phyloP scores from a whole-genome alignment of 768 basidiomycete genomes.

The Lactarius hatsudake region DNA sequence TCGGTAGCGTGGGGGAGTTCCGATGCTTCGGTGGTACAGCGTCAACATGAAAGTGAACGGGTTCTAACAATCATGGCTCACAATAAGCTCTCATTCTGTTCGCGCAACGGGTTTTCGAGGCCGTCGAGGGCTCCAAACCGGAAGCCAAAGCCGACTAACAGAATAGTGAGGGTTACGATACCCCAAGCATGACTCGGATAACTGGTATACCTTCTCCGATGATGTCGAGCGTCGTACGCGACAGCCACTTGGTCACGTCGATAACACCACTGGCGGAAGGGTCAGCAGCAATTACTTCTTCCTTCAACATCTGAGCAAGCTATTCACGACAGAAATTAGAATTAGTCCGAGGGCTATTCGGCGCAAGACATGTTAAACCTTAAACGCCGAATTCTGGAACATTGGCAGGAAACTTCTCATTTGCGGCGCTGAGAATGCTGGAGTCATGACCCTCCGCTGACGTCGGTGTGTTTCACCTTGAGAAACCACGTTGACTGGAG shows the following conservation, averaged over 20 bases:
- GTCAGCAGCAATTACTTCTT: slow-evolving; percentile 16
- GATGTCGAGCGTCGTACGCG: slow-evolving; percentile 30
- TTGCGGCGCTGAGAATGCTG: slow-evolving; percentile 31
- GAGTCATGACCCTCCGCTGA: slow-evolving; percentile 31
- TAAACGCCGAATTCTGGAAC: slow-evolving; percentile 27
- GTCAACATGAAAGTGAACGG: background rate
- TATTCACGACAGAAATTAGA: background rate
- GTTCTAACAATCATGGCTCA: slow-evolving; percentile 10
- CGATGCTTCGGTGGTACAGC: background rate
- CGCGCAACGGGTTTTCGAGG: slow-evolving; percentile 25
- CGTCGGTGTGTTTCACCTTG: slow-evolving; percentile 29
- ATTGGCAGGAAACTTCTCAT: slow-evolving; percentile 29
- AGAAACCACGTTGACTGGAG: background rate
- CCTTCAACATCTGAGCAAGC: slow-evolving; percentile 31
- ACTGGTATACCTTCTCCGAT: slow-evolving; percentile 29
- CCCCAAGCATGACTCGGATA: background rate
- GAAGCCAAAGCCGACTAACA: slow-evolving; percentile 30
- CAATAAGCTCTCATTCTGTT: slow-evolving; percentile 31
- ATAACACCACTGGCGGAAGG: background rate
- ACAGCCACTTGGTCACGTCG: slow-evolving; percentile 28
- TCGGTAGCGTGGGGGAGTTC: slow-evolving; percentile 1
- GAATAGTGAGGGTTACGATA: background rate
- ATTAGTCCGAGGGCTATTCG: background rate
- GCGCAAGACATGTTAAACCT: slow-evolving; percentile 16
- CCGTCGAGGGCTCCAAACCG: slow-evolving; percentile 30